Evolutionary conservation across 2,329 filamentous ascomycete genomes (phyloP).

Genomic region (Aspergillus transmontanensis): DNA sequence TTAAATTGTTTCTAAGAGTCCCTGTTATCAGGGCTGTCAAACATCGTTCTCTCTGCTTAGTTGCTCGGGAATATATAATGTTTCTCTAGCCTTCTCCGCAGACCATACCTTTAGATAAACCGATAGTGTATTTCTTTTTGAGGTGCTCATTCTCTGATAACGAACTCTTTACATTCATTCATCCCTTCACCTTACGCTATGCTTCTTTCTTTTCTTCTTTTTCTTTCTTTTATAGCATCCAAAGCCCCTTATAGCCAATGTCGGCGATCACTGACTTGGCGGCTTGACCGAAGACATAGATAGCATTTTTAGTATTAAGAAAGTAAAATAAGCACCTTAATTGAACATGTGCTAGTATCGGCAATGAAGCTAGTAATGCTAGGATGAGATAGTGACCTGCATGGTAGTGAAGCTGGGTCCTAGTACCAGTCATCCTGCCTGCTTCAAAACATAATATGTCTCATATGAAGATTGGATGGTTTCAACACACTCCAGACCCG

Average conservation of each 20-base stretch:
- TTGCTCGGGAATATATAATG: not conserved
- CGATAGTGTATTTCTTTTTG: too few species aligned
- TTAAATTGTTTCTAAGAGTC: not conserved
- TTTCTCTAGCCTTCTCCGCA: not conserved
- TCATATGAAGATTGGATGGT: not conserved
- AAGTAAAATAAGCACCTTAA: not conserved
- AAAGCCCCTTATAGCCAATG: too few species aligned
- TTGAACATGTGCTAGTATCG: not conserved
- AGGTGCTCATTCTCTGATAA: too few species aligned
- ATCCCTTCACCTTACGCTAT: too few species aligned
- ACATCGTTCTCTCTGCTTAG: fast-evolving
- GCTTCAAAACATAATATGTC: not conserved
- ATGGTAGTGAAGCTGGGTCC: not conserved
- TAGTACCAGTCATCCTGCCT: not conserved
- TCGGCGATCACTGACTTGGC: too few species aligned
- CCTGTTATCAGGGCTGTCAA: not conserved
- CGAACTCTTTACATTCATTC: too few species aligned
- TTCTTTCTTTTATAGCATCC: too few species aligned
- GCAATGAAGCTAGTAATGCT: not conserved
- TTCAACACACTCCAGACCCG: not conserved
- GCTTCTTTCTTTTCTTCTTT: too few species aligned
- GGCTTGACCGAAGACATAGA: not conserved
- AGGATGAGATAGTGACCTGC: not conserved
- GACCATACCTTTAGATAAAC: not conserved
- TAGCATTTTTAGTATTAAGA: not conserved